Conservation (phyloP, 805 yeast species). For the Candida odintsovae region DNA sequence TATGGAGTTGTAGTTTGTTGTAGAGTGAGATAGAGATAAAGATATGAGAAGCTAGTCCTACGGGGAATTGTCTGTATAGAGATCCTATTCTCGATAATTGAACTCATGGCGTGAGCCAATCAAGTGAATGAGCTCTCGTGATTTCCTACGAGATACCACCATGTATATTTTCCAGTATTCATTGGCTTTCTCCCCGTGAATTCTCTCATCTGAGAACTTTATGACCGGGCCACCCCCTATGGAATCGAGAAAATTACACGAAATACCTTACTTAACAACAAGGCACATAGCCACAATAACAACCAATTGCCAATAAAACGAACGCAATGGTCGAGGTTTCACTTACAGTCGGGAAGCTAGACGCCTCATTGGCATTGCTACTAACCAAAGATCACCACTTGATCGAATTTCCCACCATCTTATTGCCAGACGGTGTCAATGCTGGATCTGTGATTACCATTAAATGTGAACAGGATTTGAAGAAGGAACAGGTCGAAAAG, state of each 20-base stretch:
- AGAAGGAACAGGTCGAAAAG: slow-evolving; percentile 57
- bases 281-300: not conserved
- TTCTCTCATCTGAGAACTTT: not conserved
- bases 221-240: too few species aligned
- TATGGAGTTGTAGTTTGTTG: not conserved
- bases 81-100: too few species aligned
- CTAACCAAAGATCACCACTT: slow-evolving; percentile 89
- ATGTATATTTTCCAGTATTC: too few species aligned
- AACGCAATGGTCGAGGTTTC: slow-evolving; percentile 76
- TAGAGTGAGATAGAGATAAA: not conserved
- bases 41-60: too few species aligned
- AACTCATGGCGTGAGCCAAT: too few species aligned
- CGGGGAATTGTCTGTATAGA: too few species aligned
- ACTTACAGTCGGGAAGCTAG: slow-evolving; percentile 90
- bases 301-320: not conserved
- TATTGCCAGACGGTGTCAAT: slow-evolving; percentile 81
- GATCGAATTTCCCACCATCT: slow-evolving; percentile 93
- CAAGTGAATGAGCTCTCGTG: too few species aligned
- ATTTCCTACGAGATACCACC: too few species aligned
- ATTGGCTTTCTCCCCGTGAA: not conserved
- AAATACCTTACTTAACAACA: not conserved
- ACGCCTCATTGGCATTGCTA: slow-evolving; percentile 87
- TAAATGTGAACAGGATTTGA: slow-evolving; percentile 70
- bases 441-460: slow-evolving; percentile 92
- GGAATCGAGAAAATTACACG: not conserved